Evolutionary conservation across 768 basidiomycete genomes (phyloP), one percentile per base, ranked within the genome.

Genomic region (Kwoniella heveanensis): DNA sequence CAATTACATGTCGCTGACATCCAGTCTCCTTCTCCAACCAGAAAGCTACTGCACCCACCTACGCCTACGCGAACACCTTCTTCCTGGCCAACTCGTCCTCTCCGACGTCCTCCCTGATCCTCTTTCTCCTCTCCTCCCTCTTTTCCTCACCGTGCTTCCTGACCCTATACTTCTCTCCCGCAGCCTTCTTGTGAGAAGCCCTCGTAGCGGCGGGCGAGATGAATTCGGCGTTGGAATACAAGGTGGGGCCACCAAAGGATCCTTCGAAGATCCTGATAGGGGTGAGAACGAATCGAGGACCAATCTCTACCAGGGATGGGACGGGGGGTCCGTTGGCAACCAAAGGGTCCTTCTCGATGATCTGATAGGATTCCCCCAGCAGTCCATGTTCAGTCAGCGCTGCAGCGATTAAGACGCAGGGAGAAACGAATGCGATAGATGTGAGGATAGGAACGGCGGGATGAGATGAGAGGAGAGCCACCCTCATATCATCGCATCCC

Each of bases 231-330:
- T 99, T 99, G 26, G 92, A 92, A 79, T 88, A 99, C 24, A 99
- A 88, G 1, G 92, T 95, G 13, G 91, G 91, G 22, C 96, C 96
- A 64, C 87, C 85, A 82, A 99, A 98, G 2, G 93, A 92, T 10
- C 96, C 96, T 80, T 99, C 96, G 76, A 99, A 99, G 63, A 99
- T 94, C 58, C 92, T 88, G 72, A 99, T 97, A 10, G 96, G 96
- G 36, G 92, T 95, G 54, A 99, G 83, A 52, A 98, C 96, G 79
- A 98, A 96, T 49, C 96, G 87, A 12, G 96, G 96, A 13, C 96
- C 96, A 68, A 99, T 98, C 82, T 98, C 96, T 21, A 94, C 86
- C 22, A 99, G 85, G n/a, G 90, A 87, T 56, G 86, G 92, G 62
- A 90, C 87, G 1, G 91, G 88, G 2, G 92, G 88, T 7, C 88